Conservation (phyloP, 2,329 filamentous ascomycete genomes). For the Talaromyces sp. region DNA sequence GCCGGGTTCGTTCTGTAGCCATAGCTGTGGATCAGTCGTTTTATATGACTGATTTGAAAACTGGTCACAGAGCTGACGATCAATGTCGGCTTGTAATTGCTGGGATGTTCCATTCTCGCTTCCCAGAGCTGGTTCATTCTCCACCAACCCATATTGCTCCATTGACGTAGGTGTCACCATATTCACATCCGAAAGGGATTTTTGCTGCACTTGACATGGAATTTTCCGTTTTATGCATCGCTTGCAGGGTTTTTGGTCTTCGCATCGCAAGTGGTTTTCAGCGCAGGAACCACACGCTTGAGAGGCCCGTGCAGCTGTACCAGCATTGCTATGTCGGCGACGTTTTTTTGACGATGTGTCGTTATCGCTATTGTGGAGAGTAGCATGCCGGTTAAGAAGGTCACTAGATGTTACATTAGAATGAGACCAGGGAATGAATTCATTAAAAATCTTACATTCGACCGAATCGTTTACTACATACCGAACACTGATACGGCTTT, state of each 20-base stretch:
- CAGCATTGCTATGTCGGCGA: slow-evolving; percentile 3
- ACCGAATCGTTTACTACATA: slow-evolving; percentile 26
- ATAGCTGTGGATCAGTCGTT: neutral
- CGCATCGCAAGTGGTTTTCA: slow-evolving; percentile 25
- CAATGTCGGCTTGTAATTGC: neutral
- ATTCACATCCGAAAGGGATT: neutral
- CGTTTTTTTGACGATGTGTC: slow-evolving; percentile 15
- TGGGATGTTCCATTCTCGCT: neutral
- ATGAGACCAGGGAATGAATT: neutral
- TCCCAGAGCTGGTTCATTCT: neutral
- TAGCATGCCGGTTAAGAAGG: slow-evolving; percentile 6
- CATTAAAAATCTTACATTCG: slow-evolving; percentile 18
- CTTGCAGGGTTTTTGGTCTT: slow-evolving; percentile 25
- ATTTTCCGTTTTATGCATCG: slow-evolving; percentile 23
- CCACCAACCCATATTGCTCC: neutral
- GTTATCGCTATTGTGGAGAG: slow-evolving; percentile 4
- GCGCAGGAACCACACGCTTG: slow-evolving; percentile 25
- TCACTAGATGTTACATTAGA: slow-evolving; percentile 16
- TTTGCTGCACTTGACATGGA: neutral
- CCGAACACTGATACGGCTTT: slow-evolving; percentile 24
- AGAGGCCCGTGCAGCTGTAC: slow-evolving; percentile 14
- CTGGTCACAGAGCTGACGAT: neutral
- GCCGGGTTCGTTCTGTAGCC: neutral
- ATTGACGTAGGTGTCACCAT: neutral
- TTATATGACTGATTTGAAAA: neutral